A percentile compares a stretch with the other conserved stretches of the same genome.
phyloP scores from a whole-genome alignment of 108 stramenopile species.

The Schizochytrium sp. region DNA sequence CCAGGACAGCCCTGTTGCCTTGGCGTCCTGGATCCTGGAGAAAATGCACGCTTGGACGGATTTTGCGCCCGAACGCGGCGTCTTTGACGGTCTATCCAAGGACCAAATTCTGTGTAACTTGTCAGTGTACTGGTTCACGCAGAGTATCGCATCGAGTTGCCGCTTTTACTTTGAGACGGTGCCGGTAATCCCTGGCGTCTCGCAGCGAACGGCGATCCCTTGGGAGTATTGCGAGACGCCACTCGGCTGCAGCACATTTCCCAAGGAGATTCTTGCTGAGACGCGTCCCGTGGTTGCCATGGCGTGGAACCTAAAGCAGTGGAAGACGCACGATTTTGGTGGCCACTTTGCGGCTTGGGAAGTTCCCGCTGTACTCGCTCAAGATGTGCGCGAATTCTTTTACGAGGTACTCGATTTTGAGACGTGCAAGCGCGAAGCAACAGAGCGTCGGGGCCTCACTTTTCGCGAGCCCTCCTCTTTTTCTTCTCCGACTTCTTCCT shows the following conservation, averaged over 20 bases:
- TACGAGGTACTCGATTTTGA: background rate
- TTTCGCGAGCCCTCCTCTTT: too few relatives aligned
- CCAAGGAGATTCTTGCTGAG: background rate
- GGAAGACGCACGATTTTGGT: background rate
- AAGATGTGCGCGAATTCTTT: background rate
- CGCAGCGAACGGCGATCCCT: background rate
- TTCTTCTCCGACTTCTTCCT: too few relatives aligned
- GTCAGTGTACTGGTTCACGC: slow-evolving; percentile 9
- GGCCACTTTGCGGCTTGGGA: slow-evolving; percentile 13
- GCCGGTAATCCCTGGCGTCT: background rate
- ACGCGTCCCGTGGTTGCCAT: background rate
- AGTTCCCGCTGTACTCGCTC: background rate
- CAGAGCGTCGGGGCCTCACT: too few relatives aligned
- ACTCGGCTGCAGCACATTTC: background rate
- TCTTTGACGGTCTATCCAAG: background rate
- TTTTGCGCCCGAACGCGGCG: background rate
- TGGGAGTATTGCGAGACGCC: background rate
- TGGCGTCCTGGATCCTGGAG: slow-evolving; percentile 6
- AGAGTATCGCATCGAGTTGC: background rate
- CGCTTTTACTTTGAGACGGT: background rate
- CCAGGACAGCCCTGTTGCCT: background rate
- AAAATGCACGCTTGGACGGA: background rate
- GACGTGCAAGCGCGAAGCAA: background rate
- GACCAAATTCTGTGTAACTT: background rate
- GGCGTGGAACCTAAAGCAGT: background rate